Evolutionary conservation across 2,329 filamentous ascomycete species (phyloP).

Genomic region (Byssoonygena ceratinophila): DNA sequence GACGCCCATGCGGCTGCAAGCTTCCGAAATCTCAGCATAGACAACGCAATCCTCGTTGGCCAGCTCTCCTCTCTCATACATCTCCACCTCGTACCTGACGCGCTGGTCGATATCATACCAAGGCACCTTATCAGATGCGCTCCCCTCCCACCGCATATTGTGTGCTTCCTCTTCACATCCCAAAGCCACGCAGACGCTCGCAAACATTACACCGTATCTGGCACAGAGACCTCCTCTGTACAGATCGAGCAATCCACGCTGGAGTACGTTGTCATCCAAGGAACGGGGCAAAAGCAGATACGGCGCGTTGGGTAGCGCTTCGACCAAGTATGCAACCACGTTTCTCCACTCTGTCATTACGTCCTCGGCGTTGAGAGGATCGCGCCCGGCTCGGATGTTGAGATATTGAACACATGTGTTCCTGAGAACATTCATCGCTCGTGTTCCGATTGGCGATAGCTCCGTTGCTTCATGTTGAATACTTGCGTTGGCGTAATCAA

Average conservation of each 20-base stretch:
- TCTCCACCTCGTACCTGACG: background rate
- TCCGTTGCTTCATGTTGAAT: background rate
- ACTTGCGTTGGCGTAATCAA: background rate
- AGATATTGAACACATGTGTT: background rate
- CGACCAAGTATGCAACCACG: background rate
- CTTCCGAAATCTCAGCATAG: background rate
- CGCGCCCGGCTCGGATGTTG: background rate
- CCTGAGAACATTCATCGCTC: background rate
- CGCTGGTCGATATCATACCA: background rate
- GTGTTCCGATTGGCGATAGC: background rate
- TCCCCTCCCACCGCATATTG: background rate
- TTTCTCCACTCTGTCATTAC: background rate
- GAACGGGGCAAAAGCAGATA: background rate
- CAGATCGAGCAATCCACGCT: background rate
- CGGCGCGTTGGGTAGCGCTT: background rate
- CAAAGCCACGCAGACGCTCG: background rate
- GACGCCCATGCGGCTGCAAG: background rate
- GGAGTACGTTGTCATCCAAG: background rate
- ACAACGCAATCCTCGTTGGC: background rate
- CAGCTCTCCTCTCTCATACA: background rate
- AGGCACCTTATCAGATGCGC: background rate
- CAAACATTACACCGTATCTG: background rate
- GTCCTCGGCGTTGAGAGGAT: background rate
- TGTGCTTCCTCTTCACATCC: background rate
- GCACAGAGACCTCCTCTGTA: background rate